These are phyloP conservation scores for Sphaerostilbella broomeana DNA, from an alignment of 2,329 filamentous ascomycete genomes.

Conservation along the genomic window DNA sequence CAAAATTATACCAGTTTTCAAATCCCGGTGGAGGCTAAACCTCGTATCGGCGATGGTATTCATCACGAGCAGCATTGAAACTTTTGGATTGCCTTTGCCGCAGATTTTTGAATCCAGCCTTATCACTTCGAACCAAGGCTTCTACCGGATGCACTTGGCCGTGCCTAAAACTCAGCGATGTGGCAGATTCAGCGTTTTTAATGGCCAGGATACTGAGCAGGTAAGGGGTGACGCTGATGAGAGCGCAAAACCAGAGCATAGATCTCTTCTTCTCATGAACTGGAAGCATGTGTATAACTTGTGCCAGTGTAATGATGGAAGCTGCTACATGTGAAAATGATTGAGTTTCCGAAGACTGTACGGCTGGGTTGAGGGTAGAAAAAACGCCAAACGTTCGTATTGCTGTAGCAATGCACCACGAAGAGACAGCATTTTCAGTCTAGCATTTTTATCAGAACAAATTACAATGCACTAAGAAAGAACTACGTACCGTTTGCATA, in stretches of 20 bases:
- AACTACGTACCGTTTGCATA: slow-evolving; percentile 24
- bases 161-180: slow-evolving; percentile 10
- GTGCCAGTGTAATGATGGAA: slow-evolving; percentile 27
- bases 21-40: slow-evolving; percentile 69
- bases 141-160: slow-evolving; percentile 30
- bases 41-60: slow-evolving; percentile 42
- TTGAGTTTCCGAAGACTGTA: slow-evolving; percentile 21
- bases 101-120: slow-evolving; percentile 24
- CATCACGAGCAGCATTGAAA: slow-evolving; percentile 31
- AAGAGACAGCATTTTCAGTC: no score
- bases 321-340: slow-evolving; percentile 22
- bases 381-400: slow-evolving; percentile 29
- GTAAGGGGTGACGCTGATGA: slow-evolving; percentile 27
- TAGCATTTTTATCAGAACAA: no score
- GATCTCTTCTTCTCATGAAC: slow-evolving; percentile 22
- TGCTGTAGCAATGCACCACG: slow-evolving; percentile 25
- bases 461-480: fast-evolving
- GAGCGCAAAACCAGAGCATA: slow-evolving; percentile 25
- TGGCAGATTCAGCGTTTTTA: slow-evolving; percentile 9
- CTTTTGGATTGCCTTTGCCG: slow-evolving; percentile 32
- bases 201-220: slow-evolving; percentile 24
- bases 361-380: slow-evolving; percentile 23
- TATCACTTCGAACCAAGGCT: slow-evolving; percentile 23
- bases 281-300: slow-evolving; percentile 26
- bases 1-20: slow-evolving; percentile 73